Base-by-base conservation (phyloP, 176 grass and related monocot species). In the Chloris gayana region DNA sequence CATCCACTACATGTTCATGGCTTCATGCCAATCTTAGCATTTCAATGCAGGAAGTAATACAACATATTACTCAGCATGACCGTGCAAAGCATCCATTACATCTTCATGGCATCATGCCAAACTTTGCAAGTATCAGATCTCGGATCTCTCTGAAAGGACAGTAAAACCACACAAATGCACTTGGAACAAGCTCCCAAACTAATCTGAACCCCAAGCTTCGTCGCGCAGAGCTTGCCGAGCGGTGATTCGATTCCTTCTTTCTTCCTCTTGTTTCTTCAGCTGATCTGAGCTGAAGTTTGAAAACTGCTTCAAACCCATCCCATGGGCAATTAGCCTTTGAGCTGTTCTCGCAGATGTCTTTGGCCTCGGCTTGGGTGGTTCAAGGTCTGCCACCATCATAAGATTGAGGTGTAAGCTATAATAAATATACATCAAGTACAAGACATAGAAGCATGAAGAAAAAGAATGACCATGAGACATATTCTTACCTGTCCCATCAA, bases 181-280 rank as follows among this genome's bases (percentile, higher is more conserved):
- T 47, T 15, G 45, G 14, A 25, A 26, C 32, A 33, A 27, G 51
- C 45, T 65, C 33, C 4, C 6, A n/a, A 56, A 90, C 68, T 61
- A 93, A 64, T 97, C 91, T n/a, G 84, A 83, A 7, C 95, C 95
- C 95, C 95, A 98, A 5, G 92, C 92, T 1, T 93, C 92, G 1
- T 98, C 92, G 4, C 88, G 92, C 6, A 90, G 63, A 47, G 90
- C 74, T 49, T 91, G 90, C 58, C 90, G 86, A 72, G 81, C 76
- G 6, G 76, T 73, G 4, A 98, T 91, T 25, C 95, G 90, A 7
- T 67, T 85, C 75, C 84, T 98, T 34, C 92, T 94, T 42, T 76
- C 92, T 76, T 85, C 87, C 66, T 98, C 95, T 76, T 94, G 92
- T 70, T 92, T 89, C 76, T 82, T 93, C 72, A 89, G 75, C 54